Conservation (phyloP, 305 asterid species). For the Lippia alba region DNA sequence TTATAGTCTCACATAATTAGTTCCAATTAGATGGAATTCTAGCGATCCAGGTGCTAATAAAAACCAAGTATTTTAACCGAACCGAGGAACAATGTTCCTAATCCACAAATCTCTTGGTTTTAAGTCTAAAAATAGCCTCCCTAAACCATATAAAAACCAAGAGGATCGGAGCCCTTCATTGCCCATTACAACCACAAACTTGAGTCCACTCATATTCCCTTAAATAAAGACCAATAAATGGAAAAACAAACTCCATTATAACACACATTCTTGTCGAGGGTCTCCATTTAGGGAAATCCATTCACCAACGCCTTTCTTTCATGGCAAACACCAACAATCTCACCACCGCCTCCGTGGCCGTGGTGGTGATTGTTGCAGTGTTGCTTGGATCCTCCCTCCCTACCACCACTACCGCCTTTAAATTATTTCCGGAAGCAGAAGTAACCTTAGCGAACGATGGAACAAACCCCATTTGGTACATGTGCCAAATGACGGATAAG, state of each 20-base stretch:
- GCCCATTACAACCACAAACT: slow-evolving; percentile 15
- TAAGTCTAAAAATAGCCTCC: not conserved
- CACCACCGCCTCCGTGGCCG: slow-evolving; percentile 8
- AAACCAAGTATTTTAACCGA: no score
- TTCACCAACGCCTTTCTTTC: not conserved
- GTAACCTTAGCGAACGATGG: slow-evolving; percentile 73
- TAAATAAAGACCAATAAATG: not conserved
- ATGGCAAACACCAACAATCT: slow-evolving; percentile 14
- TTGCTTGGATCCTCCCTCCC: slow-evolving; percentile 1
- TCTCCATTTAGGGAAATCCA: slow-evolving; percentile 11
- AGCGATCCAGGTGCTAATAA: no score
- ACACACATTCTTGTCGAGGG: not conserved
- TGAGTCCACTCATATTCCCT: slow-evolving; percentile 4
- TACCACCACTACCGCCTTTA: not conserved
- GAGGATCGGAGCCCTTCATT: slow-evolving; percentile 6
- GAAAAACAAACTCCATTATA: not conserved
- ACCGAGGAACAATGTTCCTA: not conserved
- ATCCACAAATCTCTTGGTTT: not conserved
- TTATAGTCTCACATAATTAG: no score
- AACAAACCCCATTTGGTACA: slow-evolving; percentile 44
- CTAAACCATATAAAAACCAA: not conserved
- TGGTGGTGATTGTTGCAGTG: slow-evolving; percentile 6
- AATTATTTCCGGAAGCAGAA: slow-evolving; percentile 51
- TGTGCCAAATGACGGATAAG: slow-evolving; percentile 62
- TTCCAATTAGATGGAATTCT: no score